Conservation (phyloP, 768 basidiomycete species). For the Naganishia onofrii region DNA sequence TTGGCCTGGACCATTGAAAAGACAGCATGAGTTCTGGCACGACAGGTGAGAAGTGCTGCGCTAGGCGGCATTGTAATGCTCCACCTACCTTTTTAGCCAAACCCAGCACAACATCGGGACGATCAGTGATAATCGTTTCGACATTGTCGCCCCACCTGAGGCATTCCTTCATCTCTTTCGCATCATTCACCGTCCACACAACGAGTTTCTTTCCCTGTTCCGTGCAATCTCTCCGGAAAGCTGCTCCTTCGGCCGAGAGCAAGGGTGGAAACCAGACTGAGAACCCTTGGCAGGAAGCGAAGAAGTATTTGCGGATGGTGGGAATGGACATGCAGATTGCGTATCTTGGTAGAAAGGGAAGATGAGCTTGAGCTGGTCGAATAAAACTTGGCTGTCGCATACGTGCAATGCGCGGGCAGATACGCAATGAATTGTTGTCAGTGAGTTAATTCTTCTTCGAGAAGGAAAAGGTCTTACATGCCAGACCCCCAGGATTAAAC, state of each 20-base stretch:
- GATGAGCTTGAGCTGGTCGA: slow-evolving; percentile 65
- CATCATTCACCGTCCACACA: slow-evolving; percentile 95
- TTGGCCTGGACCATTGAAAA: slow-evolving; percentile 25
- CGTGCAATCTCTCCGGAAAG: slow-evolving; percentile 63
- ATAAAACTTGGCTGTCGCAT: slow-evolving; percentile 89
- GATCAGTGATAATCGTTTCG: slow-evolving; percentile 49
- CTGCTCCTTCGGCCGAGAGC: slow-evolving; percentile 68
- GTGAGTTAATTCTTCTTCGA: neutral
- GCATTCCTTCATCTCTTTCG: slow-evolving; percentile 61
- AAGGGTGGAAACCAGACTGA: slow-evolving; percentile 75
- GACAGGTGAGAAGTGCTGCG: neutral
- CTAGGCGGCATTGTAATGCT: neutral
- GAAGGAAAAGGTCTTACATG: slow-evolving; percentile 42
- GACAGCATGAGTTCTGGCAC: slow-evolving; percentile 21
- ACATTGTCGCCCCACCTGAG: slow-evolving; percentile 45
- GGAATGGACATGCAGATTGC: slow-evolving; percentile 74
- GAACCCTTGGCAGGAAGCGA: slow-evolving; percentile 80
- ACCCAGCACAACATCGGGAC: slow-evolving; percentile 45
- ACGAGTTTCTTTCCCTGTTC: slow-evolving; percentile 73
- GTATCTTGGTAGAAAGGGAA: slow-evolving; percentile 79
- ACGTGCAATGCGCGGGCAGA: neutral
- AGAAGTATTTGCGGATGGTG: slow-evolving; percentile 81
- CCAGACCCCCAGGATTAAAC: slow-evolving; percentile 50
- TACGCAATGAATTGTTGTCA: neutral
- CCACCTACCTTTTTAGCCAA: slow-evolving; percentile 42